Evolutionary conservation across 805 yeast species (phyloP).

Genomic region (Starmerella riodocensis): DNA sequence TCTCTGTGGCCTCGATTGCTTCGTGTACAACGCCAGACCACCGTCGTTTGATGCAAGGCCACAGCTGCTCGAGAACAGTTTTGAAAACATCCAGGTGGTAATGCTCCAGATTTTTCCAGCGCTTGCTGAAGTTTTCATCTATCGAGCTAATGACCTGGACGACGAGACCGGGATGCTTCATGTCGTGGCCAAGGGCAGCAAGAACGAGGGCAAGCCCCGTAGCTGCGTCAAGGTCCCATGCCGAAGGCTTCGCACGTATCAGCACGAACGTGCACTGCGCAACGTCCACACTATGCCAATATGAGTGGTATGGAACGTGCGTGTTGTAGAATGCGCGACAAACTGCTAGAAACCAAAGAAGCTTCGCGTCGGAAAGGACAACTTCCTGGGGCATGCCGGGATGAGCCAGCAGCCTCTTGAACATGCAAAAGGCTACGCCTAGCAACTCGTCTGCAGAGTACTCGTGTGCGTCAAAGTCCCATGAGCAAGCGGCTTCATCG

Average conservation of each 20-base stretch:
- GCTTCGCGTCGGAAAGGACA: constrained; percentile 31
- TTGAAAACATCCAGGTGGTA: constrained; percentile 62
- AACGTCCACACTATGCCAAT: constrained; percentile 91
- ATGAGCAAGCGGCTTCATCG: constrained; percentile 20
- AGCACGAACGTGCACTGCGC: constrained; percentile 69
- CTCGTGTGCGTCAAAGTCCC: constrained; percentile 64
- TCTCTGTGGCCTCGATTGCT: constrained; percentile 70
- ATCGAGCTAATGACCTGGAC: constrained; percentile 51
- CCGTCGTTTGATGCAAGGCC: constrained; percentile 27
- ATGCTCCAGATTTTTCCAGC: constrained; percentile 62
- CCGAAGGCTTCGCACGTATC: not conserved
- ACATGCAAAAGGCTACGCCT: constrained; percentile 44
- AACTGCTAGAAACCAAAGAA: constrained; percentile 49
- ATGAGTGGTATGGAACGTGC: constrained; percentile 87
- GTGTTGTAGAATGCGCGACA: constrained; percentile 68
- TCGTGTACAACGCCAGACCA: constrained; percentile 17
- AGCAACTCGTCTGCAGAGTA: constrained; percentile 52
- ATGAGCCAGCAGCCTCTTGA: constrained; percentile 31
- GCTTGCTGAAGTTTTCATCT: constrained; percentile 48
- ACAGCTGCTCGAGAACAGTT: constrained; percentile 37
- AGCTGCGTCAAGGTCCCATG: constrained; percentile 21
- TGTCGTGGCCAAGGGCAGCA: constrained; percentile 88
- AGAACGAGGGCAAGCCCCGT: constrained; percentile 52
- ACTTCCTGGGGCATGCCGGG: constrained; percentile 15
- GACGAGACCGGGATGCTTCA: constrained; percentile 95